These are phyloP conservation scores for Rubia balearica DNA, from an alignment of 305 asterid genomes.

Conservation along the genomic window DNA sequence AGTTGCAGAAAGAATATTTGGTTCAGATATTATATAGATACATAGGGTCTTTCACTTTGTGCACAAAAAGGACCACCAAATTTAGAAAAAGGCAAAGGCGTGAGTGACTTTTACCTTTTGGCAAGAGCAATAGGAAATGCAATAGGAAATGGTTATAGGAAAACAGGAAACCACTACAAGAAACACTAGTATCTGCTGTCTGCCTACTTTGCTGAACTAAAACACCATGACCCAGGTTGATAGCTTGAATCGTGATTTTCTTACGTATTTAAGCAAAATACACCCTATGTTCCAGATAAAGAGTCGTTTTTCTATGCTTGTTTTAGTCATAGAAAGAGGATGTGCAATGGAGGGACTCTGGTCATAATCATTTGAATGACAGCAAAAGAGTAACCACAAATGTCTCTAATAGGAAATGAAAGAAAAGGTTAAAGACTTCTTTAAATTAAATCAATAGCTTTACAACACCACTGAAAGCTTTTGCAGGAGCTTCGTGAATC, in stretches of 20 bases:
- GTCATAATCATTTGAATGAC: background rate
- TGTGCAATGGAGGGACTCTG: background rate
- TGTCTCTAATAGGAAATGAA: background rate
- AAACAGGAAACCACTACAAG: background rate
- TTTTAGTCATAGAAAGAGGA: background rate
- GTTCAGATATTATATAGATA: background rate
- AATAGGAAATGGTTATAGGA: background rate
- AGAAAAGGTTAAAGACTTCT: background rate
- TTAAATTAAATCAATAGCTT: background rate
- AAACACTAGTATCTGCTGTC: background rate
- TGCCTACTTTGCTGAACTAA: background rate
- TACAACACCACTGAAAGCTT: background rate
- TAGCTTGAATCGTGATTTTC: background rate
- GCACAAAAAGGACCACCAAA: background rate
- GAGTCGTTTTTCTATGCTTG: background rate
- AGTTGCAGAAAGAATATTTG: constrained; percentile 5
- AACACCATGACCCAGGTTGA: background rate
- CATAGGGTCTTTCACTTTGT: background rate
- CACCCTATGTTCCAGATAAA: too few relatives aligned
- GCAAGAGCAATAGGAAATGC: background rate
- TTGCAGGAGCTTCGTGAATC: background rate
- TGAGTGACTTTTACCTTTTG: background rate
- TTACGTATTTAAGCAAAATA: background rate
- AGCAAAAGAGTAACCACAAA: background rate
- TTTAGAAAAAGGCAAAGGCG: background rate